Base-by-base conservation (phyloP, 192 early-diverging fungal genomes). In the Coemansia biformis region DNA sequence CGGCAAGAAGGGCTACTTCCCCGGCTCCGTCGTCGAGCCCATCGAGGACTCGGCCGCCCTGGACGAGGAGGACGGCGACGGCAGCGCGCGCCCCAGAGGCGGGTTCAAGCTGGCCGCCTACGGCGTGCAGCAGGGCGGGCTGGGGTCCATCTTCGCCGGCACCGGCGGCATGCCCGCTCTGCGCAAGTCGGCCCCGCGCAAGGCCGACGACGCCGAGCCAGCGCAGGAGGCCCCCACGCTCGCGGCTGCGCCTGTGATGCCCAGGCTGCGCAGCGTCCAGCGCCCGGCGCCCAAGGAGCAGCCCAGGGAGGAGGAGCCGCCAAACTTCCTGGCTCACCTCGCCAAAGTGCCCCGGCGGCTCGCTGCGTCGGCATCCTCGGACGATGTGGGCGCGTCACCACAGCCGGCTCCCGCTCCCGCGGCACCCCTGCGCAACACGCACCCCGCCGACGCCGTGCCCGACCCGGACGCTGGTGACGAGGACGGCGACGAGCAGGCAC, bases 81-180 rank as follows among this genome's bases (percentile, higher is more conserved):
- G 39, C 1, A 45, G 39, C 28, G 31, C 38, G 21, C 58, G 46
- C 15, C 64, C 72, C 16, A 51, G 42, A 14, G 60, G 63, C 39
- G 51, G 58, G 8, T 85, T 84, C 57, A 86, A 71, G 44, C 66
- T 89, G 41, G 85, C 84, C 8, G 84, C 83, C 0, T 87, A 84
- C 44, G 87, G 87, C 52, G 85, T 89, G 8, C 83, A 86, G 51
- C 80, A 86, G 59, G 87, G 85, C 51, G 87, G 87, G 18, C 67
- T 89, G 47, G 87, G 87, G 31, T 78, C 81, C 30, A 58, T 89
- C 26, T 82, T 89, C 43, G 80, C 84, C 31, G 84, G 84, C 29
- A 9, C 29, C 5, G 85, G 82, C 19, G 79, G 77, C 11, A 66
- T 87, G 43, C 82, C 87, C 7, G 62, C 77, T 31, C 57, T 86